These are phyloP conservation scores for Magnolia kwangsiensis DNA, from an alignment of 164 flowering plant species.

Conservation along the genomic window DNA sequence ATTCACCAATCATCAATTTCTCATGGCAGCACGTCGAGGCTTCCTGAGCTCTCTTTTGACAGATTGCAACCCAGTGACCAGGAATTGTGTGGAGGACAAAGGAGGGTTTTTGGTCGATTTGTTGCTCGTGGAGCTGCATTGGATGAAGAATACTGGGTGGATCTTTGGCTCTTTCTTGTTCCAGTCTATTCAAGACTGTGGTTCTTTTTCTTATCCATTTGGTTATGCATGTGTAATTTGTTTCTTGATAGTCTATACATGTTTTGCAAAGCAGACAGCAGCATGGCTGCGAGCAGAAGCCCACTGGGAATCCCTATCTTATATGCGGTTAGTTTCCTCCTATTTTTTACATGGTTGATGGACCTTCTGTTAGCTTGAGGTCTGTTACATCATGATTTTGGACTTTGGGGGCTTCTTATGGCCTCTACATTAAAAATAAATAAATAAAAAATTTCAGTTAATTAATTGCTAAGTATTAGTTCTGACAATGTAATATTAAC, in stretches of 20 bases:
- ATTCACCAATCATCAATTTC: conserved; percentile 32
- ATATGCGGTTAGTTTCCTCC: conserved; percentile 45
- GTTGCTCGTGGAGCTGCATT: conserved; percentile 60
- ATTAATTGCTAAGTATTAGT: neutral
- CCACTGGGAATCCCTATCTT: conserved; percentile 53
- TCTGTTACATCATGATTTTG: too few species aligned
- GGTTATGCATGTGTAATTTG: neutral
- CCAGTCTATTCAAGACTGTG: neutral
- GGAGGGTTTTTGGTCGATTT: conserved; percentile 41
- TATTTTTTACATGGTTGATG: neutral
- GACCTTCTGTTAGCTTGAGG: neutral
- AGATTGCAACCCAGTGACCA: conserved; percentile 46
- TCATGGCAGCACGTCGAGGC: conserved; percentile 27
- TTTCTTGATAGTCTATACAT: conserved; percentile 17
- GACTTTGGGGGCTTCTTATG: too few species aligned
- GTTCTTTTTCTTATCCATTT: neutral
- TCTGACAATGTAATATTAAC: conserved; percentile 15
- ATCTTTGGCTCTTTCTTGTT: conserved; percentile 5
- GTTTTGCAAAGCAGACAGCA: conserved; percentile 47
- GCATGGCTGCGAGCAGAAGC: conserved; percentile 77
- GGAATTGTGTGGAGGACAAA: conserved; percentile 34
- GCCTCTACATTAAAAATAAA: neutral
- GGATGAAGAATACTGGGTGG: conserved; percentile 73
- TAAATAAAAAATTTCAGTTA: neutral
- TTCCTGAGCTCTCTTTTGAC: conserved; percentile 51